Evolutionary conservation across 257 asterid genomes (phyloP).

Genomic region (Perilla frutescens): DNA sequence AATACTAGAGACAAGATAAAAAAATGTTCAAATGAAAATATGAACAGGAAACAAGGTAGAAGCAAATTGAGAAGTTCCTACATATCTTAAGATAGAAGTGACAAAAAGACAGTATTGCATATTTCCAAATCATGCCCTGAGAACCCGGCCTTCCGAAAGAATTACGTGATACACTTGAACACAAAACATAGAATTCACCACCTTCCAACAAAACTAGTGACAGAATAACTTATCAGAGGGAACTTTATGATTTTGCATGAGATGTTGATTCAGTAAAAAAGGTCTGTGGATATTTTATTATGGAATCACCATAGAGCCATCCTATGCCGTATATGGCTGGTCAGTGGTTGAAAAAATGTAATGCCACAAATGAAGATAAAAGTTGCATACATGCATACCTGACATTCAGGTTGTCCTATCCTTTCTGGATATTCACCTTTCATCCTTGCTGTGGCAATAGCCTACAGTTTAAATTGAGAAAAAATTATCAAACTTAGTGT

Average conservation of each 20-base stretch:
- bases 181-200: conserved; percentile 10
- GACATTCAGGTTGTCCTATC: conserved; percentile 90
- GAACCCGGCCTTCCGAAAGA: conserved; percentile 25
- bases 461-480: conserved; percentile 53
- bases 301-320: background rate
- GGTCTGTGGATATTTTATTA: background rate
- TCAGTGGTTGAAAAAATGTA: conserved; percentile 10
- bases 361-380: conserved; percentile 25
- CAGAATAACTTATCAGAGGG: conserved; percentile 15
- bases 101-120: background rate
- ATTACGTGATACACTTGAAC: conserved; percentile 9
- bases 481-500: conserved; percentile 17
- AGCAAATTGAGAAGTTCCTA: conserved; percentile 24
- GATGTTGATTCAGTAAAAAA: conserved; percentile 12
- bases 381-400: conserved; percentile 51
- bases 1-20: conserved; percentile 58
- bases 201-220: conserved; percentile 16
- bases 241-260: conserved; percentile 16
- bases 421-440: conserved; percentile 96
- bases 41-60: conserved; percentile 19
- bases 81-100: conserved; percentile 6
- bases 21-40: conserved; percentile 31
- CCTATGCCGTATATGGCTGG: background rate
- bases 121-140: conserved; percentile 18
- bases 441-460: conserved; percentile 87